Evolutionary conservation across 2,329 filamentous ascomycete genomes (phyloP).

Genomic region (Emydomyces testavorans): DNA sequence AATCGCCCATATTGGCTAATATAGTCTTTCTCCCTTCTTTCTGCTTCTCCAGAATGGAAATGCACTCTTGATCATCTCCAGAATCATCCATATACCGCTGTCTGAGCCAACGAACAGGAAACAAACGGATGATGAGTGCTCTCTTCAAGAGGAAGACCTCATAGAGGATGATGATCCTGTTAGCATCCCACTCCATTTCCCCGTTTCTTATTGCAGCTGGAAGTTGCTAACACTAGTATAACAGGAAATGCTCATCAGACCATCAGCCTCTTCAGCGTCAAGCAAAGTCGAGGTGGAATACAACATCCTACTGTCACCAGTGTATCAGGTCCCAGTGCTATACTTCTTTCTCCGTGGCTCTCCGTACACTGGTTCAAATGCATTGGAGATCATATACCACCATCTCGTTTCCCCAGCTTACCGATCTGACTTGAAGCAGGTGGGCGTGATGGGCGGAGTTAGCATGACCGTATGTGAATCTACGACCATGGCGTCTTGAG

Average conservation of each 20-base stretch:
- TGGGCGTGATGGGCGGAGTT: conserved; percentile 59
- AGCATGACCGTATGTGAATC: conserved; percentile 58
- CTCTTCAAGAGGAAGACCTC: neutral
- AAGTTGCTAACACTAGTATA: neutral
- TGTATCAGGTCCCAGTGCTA: conserved; percentile 62
- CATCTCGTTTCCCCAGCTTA: conserved; percentile 57
- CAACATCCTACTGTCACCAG: conserved; percentile 63
- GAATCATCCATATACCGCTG: neutral
- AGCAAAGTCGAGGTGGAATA: conserved; percentile 48
- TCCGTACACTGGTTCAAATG: conserved; percentile 44
- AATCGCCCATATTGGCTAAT: conserved; percentile 2
- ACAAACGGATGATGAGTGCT: neutral
- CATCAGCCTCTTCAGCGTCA: neutral
- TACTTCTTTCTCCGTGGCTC: conserved; percentile 59
- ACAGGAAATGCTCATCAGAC: conserved; percentile 11
- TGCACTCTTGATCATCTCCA: conserved; percentile 8
- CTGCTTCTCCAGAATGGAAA: conserved; percentile 1
- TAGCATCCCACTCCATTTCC: neutral
- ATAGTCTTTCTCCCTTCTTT: neutral
- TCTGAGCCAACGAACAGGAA: neutral
- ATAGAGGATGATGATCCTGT: conserved; percentile 13
- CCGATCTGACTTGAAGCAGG: conserved; percentile 48
- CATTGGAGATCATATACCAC: conserved; percentile 59
- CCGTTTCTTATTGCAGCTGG: neutral
- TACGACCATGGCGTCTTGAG: neutral